Evolutionary conservation across 2,329 filamentous ascomycete species (phyloP), one percentile per base, ranked within the genome.

Genomic region (Nemania sp.): DNA sequence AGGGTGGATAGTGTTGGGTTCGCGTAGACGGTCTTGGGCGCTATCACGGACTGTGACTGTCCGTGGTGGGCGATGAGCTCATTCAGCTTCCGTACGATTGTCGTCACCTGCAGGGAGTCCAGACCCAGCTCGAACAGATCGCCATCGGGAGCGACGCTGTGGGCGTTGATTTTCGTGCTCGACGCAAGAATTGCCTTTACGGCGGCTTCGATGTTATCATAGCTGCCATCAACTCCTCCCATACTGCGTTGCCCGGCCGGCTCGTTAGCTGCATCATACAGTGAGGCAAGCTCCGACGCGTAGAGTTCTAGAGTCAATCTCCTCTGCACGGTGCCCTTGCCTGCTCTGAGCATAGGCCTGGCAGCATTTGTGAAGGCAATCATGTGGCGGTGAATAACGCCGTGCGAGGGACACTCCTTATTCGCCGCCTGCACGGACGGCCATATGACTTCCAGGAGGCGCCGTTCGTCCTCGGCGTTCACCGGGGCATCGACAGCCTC

Each of bases 281-380:
- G 57, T 1, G 66, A 57, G 9, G 76, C 70, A 2, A 78, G 46
- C 55, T 76, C 72, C 0, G 65, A 20, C 5, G 64, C 60, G 49
- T 76, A 77, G 7, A 72, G 35, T 7, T 68, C 54, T 5, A 74
- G 29, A 7, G 72, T 73, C n/a, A 59, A 39, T 12, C 60, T 58
- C 21, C 76, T 66, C 61, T 76, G 75, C 3, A 77, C 63, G 2
- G 75, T 77, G 1, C 77, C 76, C 57, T 79, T 77, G 0, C 67
- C 67, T 12, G 74, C 67, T 18, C 72, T 69, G 2, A 67, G 61
- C 54, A 78, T 69, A 1, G 76, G 74, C 62, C 73, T 74, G 0
- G 66, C 66, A 0, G 69, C 54, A 11, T 65, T 59, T 0, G 71
- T 68, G 21, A 78, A 73, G 2, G 70, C 42, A 17, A 78, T 72